Evolutionary conservation across 805 yeast genomes (phyloP).

Genomic region (Ogataea pignaliae): DNA sequence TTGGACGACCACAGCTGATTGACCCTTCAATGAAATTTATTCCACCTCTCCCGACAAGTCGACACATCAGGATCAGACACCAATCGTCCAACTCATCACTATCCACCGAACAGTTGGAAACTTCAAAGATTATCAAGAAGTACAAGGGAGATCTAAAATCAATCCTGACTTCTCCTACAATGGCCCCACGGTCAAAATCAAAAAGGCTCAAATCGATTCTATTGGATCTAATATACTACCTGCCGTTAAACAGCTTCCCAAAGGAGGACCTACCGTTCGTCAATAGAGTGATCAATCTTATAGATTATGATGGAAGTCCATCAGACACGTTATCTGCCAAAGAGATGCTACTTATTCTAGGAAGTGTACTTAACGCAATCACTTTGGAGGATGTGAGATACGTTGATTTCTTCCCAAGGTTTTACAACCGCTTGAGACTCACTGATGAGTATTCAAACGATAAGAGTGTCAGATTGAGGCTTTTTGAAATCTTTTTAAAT

Average conservation of each 20-base stretch:
- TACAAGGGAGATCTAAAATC: conserved; percentile 19
- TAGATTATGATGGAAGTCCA: conserved; percentile 25
- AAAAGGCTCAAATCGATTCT: conserved; percentile 18
- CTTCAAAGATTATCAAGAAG: conserved; percentile 7
- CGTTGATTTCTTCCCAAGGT: conserved; percentile 31
- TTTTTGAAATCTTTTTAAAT: conserved; percentile 31
- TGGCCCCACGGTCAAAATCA: conserved; percentile 25
- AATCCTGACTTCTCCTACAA: conserved; percentile 19
- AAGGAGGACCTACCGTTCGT: conserved; percentile 25
- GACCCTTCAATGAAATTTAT: too few relatives aligned
- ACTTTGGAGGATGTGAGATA: conserved; percentile 24
- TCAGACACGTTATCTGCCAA: conserved; percentile 16
- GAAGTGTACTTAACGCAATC: conserved; percentile 25
- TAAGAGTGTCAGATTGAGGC: conserved; percentile 20
- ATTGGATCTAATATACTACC: conserved; percentile 13
- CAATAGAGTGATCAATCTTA: conserved; percentile 25
- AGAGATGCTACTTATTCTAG: conserved; percentile 22
- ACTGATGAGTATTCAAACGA: conserved; percentile 19
- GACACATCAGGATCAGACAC: neutral
- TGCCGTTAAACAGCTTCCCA: conserved; percentile 21
- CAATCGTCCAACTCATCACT: conserved; percentile 6
- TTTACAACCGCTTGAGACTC: conserved; percentile 27
- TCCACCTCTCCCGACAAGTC: too few relatives aligned
- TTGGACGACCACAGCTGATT: too few relatives aligned
- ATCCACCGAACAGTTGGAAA: conserved; percentile 14